These are phyloP conservation scores for Microdochium trichocladiopsis DNA, from an alignment of 2,329 filamentous ascomycete genomes.

Conservation along the genomic window DNA sequence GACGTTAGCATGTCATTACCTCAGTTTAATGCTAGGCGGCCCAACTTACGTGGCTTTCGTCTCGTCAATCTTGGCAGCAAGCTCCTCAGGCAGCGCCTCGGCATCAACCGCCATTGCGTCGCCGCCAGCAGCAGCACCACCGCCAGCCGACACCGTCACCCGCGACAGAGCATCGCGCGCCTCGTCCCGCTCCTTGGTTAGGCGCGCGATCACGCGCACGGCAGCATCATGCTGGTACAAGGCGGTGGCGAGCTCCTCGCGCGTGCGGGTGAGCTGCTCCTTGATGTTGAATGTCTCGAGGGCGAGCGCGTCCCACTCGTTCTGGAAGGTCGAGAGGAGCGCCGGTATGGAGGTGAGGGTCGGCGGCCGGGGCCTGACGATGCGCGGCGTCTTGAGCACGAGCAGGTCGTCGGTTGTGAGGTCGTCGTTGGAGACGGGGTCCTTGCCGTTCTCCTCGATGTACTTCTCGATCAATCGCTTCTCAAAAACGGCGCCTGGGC, in stretches of 20 bases:
- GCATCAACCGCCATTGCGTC: constrained; percentile 93
- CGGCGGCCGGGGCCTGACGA: constrained; percentile 83
- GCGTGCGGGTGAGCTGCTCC: constrained; percentile 81
- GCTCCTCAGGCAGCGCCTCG: constrained; percentile 64
- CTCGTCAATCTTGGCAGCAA: constrained; percentile 69
- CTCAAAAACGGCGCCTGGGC: constrained; percentile 79
- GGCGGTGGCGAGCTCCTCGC: constrained; percentile 88
- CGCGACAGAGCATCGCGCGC: constrained; percentile 83
- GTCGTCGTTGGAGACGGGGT: constrained; percentile 83
- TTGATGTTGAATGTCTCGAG: constrained; percentile 87
- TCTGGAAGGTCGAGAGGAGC: constrained; percentile 89
- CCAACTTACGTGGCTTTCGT: constrained; percentile 68
- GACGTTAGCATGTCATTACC: constrained; percentile 5
- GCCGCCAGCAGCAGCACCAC: constrained; percentile 39
- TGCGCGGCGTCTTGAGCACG: constrained; percentile 73
- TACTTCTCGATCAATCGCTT: constrained; percentile 93
- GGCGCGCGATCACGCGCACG: constrained; percentile 84
- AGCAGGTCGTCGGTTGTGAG: constrained; percentile 80
- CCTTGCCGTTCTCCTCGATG: constrained; percentile 86
- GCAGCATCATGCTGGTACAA: constrained; percentile 97
- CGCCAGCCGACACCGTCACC: constrained; percentile 62
- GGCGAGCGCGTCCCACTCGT: constrained; percentile 94
- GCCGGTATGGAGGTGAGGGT: constrained; percentile 95
- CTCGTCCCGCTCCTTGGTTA: constrained; percentile 89
- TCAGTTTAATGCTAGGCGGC: constrained; percentile 8